phyloP scores from a whole-genome alignment of 139 green algal genomes.

The Ulvella scutata region DNA sequence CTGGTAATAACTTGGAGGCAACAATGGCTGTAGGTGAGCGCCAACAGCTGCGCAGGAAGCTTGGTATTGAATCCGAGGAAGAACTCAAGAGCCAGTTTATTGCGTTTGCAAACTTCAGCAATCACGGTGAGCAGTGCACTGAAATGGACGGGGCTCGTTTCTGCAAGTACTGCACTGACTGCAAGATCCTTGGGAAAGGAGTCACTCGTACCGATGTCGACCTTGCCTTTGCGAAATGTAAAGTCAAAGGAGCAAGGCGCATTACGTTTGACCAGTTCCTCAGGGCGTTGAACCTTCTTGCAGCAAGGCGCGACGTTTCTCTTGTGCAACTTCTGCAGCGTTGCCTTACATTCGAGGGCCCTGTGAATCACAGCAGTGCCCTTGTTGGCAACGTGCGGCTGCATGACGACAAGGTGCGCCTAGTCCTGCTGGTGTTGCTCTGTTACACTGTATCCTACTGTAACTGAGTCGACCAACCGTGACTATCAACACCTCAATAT shows the following conservation, averaged over 20 bases:
- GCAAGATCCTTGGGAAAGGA: not conserved
- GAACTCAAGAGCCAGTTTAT: not conserved
- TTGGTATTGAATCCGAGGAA: not conserved
- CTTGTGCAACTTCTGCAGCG: not conserved
- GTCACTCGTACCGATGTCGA: not conserved
- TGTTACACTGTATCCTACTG: no score
- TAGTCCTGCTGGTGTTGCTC: no score
- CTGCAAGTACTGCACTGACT: not conserved
- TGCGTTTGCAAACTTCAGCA: constrained; percentile 3
- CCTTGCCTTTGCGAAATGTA: not conserved
- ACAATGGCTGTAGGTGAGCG: not conserved
- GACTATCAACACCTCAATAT: no score
- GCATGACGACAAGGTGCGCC: not conserved
- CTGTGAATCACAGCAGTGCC: not conserved
- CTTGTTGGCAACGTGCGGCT: not conserved
- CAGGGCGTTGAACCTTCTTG: not conserved
- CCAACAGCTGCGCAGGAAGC: not conserved
- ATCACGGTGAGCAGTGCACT: not conserved
- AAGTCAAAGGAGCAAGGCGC: not conserved
- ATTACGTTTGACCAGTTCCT: not conserved
- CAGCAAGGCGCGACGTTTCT: not conserved
- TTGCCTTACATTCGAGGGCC: not conserved
- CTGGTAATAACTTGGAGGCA: no score
- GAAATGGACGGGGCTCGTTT: not conserved
- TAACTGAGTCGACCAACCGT: no score